A percentile compares a stretch with the other conserved stretches of the same genome.
phyloP scores from a whole-genome alignment of 2,329 filamentous ascomycete genomes.

The Sphaceloma murrayae region DNA sequence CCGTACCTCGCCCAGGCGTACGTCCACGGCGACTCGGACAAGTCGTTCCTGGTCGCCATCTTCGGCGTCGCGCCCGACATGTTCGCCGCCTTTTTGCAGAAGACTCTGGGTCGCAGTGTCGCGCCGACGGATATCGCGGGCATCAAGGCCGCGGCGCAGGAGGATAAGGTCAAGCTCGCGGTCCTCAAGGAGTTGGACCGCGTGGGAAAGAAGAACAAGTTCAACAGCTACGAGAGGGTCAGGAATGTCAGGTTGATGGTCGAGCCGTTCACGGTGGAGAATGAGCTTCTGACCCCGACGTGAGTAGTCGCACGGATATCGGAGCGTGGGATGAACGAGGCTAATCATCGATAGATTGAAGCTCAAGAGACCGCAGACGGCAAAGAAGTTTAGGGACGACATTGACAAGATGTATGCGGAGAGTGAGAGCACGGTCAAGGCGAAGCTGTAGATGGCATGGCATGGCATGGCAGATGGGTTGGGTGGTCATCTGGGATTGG shows the following conservation, averaged over 20 bases:
- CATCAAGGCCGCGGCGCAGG: constrained; percentile 55
- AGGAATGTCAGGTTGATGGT: constrained; percentile 63
- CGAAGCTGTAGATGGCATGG: constrained; percentile 37
- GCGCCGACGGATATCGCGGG: constrained; percentile 54
- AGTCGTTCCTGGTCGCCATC: constrained; percentile 73
- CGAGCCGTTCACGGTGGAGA: constrained; percentile 89
- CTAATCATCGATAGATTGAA: constrained; percentile 47
- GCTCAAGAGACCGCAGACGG: constrained; percentile 59
- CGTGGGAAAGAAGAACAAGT: constrained; percentile 73
- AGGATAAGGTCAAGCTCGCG: constrained; percentile 62
- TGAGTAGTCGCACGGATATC: constrained; percentile 42
- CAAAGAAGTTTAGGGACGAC: constrained; percentile 49
- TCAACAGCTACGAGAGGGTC: constrained; percentile 84
- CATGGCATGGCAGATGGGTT: not conserved
- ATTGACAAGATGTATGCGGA: constrained; percentile 55
- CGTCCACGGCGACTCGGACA: constrained; percentile 79
- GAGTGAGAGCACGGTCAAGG: constrained; percentile 37
- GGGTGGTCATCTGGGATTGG: not conserved
- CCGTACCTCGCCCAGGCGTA: constrained; percentile 71
- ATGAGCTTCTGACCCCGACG: constrained; percentile 81
- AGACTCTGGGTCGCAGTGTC: constrained; percentile 54
- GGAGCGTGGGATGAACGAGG: not conserved
- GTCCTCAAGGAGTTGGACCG: constrained; percentile 69
- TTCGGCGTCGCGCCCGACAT: constrained; percentile 78
- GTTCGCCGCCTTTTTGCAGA: constrained; percentile 73